Evolutionary conservation across 2,329 filamentous ascomycete species (phyloP), one percentile per base, ranked within the genome.

Genomic region (Penicillium sp.): DNA sequence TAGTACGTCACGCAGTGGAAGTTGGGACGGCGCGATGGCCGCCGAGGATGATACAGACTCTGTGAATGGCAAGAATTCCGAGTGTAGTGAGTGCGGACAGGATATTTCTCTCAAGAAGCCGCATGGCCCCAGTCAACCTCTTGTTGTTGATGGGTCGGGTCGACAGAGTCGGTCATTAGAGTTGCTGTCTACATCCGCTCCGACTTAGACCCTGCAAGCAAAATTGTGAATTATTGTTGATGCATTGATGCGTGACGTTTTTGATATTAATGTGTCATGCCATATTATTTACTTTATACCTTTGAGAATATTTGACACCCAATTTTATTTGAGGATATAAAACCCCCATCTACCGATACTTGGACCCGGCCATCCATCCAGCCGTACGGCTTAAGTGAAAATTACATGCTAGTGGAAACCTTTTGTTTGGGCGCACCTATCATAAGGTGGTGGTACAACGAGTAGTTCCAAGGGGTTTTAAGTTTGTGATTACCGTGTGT

Each of bases 141-240:
- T 63, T 10, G 61, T 63, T 9, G 56, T 63, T 29, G 61, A 63
- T 50, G 61, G 61, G 8, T 62, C 58, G 18, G 62, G 60, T n/a
- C 18, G 55, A 15, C 49, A 47, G 51, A 55, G 52, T 15, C 51
- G 36, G 46, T 56, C 58, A 23, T 51, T 52, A 36, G 49, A 55
- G 39, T 29, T 46, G 29, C 42, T 60, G 23, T 61, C 60, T 7
- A 58, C 52, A 1, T 58, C 54, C 8, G 52, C 57, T 29, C 59
- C 51, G 40, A 57, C 51, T 9, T 60, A 49, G 44, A 21, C 13
- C n/a, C 26, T 5, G 3, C 1, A 24, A 34, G 9, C 7, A 3
- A 24, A 18, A 13, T 10, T 46, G 21, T 40, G 9, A 24, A 29
- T 44, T 40, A 30, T 30, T 23, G 30, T 29, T 40, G 20, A 29